Conservation (phyloP, 2,329 filamentous ascomycete species). For the Calonectria hawksworthii region DNA sequence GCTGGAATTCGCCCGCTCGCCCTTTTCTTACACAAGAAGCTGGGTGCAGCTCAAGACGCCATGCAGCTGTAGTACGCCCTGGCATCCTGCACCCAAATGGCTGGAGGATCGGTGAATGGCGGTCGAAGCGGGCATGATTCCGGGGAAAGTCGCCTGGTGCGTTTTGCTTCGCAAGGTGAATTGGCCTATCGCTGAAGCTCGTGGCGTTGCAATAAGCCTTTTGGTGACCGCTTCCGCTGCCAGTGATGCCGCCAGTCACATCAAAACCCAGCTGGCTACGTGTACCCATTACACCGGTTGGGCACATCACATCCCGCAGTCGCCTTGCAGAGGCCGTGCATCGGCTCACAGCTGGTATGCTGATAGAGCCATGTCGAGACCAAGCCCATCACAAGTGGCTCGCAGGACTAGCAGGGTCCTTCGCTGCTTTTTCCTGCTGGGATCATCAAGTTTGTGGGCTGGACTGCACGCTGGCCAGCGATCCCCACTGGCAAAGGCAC, state of each 20-base stretch:
- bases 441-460: constrained; percentile 21
- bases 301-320: constrained; percentile 38
- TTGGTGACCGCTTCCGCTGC: constrained; percentile 29
- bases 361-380: constrained; percentile 20
- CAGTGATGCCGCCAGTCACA: constrained; percentile 23
- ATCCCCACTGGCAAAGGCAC: constrained; percentile 27
- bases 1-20: constrained; percentile 11
- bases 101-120: constrained; percentile 17
- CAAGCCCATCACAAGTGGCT: constrained; percentile 20
- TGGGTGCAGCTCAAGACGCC: constrained; percentile 14
- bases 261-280: constrained; percentile 35
- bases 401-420: constrained; percentile 16
- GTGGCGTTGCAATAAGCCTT: constrained; percentile 28
- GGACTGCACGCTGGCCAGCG: constrained; percentile 14
- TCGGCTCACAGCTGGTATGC: constrained; percentile 21
- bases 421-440: constrained; percentile 19
- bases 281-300: constrained; percentile 43
- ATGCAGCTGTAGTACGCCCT: constrained; percentile 12
- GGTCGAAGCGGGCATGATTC: constrained; percentile 33
- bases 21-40: neutral
- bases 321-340: constrained; percentile 31
- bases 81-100: neutral
- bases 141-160: constrained; percentile 21
- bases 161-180: constrained; percentile 18
- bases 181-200: constrained; percentile 36